phyloP scores from a whole-genome alignment of 345 rosid genomes.

The Eutrema heterophyllum region DNA sequence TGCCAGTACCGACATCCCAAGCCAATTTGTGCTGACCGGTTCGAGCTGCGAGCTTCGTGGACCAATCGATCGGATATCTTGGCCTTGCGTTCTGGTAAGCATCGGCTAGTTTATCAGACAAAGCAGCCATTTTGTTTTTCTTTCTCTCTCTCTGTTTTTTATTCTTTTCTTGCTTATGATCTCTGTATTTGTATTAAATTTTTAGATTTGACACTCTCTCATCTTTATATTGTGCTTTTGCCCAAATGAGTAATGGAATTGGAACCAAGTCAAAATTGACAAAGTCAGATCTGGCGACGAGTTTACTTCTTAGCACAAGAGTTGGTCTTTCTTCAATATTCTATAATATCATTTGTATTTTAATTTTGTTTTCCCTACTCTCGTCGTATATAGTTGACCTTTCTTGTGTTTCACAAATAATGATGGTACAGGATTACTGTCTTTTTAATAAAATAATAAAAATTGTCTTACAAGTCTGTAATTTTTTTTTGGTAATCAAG shows the following conservation, averaged over 20 bases:
- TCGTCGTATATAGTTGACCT: conserved; percentile 1
- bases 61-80: conserved; percentile 49
- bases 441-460: no score
- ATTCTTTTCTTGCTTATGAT: not conserved
- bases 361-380: not conserved
- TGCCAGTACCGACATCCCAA: conserved; percentile 69
- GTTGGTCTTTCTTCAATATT: not conserved
- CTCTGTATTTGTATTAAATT: not conserved
- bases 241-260: not conserved
- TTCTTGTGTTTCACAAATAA: not conserved
- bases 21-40: conserved; percentile 48
- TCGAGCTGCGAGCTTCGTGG: conserved; percentile 46
- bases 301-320: not conserved
- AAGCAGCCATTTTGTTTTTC: conserved; percentile 34
- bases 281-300: conserved; percentile 23
- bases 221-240: not conserved
- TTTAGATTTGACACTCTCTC: not conserved
- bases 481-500: no score
- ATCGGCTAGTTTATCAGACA: conserved; percentile 58
- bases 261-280: conserved; percentile 3
- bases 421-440: not conserved
- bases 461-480: no score
- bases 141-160: not conserved
- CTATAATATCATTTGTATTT: not conserved
- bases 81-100: conserved; percentile 54